These are phyloP conservation scores for Colletotrichum eleusines DNA, from an alignment of 2,329 filamentous ascomycete species.

Conservation along the genomic window DNA sequence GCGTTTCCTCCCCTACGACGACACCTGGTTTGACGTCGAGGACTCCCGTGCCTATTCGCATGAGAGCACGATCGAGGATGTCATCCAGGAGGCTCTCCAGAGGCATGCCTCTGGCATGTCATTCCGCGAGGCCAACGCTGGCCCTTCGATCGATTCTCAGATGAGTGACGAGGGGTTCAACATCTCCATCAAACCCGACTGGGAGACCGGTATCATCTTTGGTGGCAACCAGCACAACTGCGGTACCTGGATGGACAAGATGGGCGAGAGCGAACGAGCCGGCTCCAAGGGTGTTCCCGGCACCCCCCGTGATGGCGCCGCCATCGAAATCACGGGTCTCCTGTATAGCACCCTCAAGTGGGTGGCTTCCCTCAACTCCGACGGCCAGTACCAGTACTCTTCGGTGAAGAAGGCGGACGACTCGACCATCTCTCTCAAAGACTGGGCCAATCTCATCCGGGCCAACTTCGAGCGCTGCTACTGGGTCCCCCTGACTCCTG, in stretches of 20 bases:
- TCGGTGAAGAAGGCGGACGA: slow-evolving; percentile 77
- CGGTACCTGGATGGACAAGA: slow-evolving; percentile 99
- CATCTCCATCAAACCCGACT: slow-evolving; percentile 90
- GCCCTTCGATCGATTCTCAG: slow-evolving; percentile 87
- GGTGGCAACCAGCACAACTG: slow-evolving; percentile 96
- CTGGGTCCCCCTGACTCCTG: slow-evolving; percentile 79
- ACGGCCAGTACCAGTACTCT: slow-evolving; percentile 78
- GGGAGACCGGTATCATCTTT: slow-evolving; percentile 90
- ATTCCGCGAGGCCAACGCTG: slow-evolving; percentile 95
- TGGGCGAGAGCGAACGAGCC: slow-evolving; percentile 96
- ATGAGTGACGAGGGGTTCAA: slow-evolving; percentile 95
- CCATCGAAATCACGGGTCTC: slow-evolving; percentile 94
- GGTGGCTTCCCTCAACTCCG: slow-evolving; percentile 75
- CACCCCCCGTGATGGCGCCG: slow-evolving; percentile 95
- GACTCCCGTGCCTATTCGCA: slow-evolving; percentile 88
- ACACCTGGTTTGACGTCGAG: slow-evolving; percentile 89
- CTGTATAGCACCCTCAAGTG: slow-evolving; percentile 90
- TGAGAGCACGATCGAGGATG: slow-evolving; percentile 84
- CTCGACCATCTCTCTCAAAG: slow-evolving; percentile 73
- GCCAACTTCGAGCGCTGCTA: slow-evolving; percentile 92
- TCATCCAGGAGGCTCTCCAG: slow-evolving; percentile 94
- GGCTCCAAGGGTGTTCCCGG: slow-evolving; percentile 93
- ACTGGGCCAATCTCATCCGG: slow-evolving; percentile 86
- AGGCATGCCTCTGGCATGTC: slow-evolving; percentile 91
- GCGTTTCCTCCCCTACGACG: slow-evolving; percentile 93